Conservation (phyloP, 225 moss, liverwort and hornwort genomes). For the Polytrichum formosum region DNA sequence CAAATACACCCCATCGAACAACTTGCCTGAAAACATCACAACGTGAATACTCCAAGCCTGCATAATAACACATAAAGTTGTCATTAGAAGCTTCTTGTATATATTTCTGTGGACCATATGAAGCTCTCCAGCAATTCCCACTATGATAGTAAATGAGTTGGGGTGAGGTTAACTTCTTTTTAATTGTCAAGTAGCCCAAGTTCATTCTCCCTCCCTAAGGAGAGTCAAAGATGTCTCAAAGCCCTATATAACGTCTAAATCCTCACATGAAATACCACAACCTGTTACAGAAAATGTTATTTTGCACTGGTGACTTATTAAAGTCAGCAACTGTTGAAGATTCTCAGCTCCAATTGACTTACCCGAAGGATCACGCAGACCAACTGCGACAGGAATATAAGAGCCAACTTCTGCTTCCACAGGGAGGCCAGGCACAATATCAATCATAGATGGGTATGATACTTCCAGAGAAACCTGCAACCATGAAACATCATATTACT, state of each 20-base stretch:
- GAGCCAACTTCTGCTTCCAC: conserved; percentile 87
- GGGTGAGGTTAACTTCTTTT: too few species aligned
- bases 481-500: conserved; percentile 13
- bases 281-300: not conserved
- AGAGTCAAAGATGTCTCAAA: too few species aligned
- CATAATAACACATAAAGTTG: conserved; percentile 2
- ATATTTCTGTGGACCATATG: too few species aligned
- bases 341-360: conserved; percentile 19
- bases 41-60: conserved; percentile 58
- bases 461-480: conserved; percentile 76
- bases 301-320: not conserved
- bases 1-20: conserved; percentile 54
- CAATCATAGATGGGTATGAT: conserved; percentile 69
- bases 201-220: too few species aligned
- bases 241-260: too few species aligned
- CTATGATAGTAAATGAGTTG: too few species aligned
- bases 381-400: conserved; percentile 73
- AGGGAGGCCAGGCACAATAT: conserved; percentile 63
- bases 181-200: too few species aligned
- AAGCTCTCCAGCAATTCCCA: too few species aligned
- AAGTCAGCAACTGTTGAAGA: not conserved
- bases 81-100: too few species aligned
- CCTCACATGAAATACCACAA: not conserved
- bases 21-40: conserved; percentile 48
- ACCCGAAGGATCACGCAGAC: conserved; percentile 65